Percentiles rank a stretch among this genome's conserved stretches.
phyloP scores from a whole-genome alignment of 768 basidiomycete species.

The Agrocybe praecox region DNA sequence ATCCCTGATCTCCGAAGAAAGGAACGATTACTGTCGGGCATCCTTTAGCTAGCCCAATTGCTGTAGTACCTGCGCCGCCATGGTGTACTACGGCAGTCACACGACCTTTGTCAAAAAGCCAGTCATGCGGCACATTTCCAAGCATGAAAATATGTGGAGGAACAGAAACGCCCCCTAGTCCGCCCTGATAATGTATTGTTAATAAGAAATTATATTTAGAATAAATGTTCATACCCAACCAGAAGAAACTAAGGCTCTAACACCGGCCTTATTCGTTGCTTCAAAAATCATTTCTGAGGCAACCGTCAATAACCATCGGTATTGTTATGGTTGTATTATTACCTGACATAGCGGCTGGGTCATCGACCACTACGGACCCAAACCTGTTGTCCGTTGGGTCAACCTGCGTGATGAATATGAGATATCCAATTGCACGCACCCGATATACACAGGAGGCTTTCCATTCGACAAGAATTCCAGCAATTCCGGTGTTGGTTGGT shows the following conservation, averaged over 20 bases:
- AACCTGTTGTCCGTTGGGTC: slow-evolving; percentile 38
- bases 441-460: slow-evolving; percentile 60
- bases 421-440: slow-evolving; percentile 31
- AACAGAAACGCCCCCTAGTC: slow-evolving; percentile 52
- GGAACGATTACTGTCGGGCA: slow-evolving; percentile 64
- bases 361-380: slow-evolving; percentile 61
- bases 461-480: slow-evolving; percentile 50
- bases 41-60: slow-evolving; percentile 60
- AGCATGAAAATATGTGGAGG: slow-evolving; percentile 61
- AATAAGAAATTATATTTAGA: background rate
- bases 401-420: background rate
- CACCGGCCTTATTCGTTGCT: slow-evolving; percentile 54
- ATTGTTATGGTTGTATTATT: slow-evolving; percentile 10
- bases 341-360: slow-evolving; percentile 56
- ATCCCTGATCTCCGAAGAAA: slow-evolving; percentile 68
- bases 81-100: slow-evolving; percentile 65
- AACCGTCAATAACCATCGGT: no score
- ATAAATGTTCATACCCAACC: slow-evolving; percentile 48
- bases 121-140: slow-evolving; percentile 71
- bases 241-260: slow-evolving; percentile 62
- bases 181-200: slow-evolving; percentile 36
- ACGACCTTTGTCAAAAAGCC: slow-evolving; percentile 58
- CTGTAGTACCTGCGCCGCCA: slow-evolving; percentile 70
- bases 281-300: slow-evolving; percentile 65
- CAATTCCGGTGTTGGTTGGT: slow-evolving; percentile 49